Evolutionary conservation across 1,284 basidiomycete species (phyloP).

Genomic region (Pascua guehoae): DNA sequence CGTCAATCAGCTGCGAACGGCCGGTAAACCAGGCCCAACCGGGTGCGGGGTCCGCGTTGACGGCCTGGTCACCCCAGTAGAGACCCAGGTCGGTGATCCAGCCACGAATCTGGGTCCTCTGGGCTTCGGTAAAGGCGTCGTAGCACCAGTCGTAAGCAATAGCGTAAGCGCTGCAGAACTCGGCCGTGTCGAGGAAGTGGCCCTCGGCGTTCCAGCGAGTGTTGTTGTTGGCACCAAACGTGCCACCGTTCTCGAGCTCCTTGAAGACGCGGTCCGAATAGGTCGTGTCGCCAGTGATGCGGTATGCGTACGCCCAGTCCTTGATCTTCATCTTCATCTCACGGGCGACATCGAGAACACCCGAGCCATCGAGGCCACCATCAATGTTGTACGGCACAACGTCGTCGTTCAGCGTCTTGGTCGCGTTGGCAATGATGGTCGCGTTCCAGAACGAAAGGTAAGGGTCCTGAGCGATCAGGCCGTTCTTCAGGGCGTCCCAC

Average conservation of each 20-base stretch:
- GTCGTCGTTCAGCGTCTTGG: constrained; percentile 60
- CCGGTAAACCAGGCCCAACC: constrained; percentile 53
- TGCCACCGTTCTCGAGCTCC: constrained; percentile 56
- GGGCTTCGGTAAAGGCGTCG: constrained; percentile 71
- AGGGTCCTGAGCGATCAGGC: constrained; percentile 73
- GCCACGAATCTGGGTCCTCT: constrained; percentile 66
- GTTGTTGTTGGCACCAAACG: constrained; percentile 60
- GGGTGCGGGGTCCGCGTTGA: constrained; percentile 45
- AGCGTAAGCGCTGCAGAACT: constrained; percentile 79
- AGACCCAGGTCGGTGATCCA: constrained; percentile 80
- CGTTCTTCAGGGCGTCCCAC: constrained; percentile 73
- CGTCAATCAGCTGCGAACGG: constrained; percentile 45
- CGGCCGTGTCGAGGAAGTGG: constrained; percentile 94
- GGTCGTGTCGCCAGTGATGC: constrained; percentile 79
- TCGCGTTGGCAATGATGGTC: constrained; percentile 88
- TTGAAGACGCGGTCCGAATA: constrained; percentile 78
- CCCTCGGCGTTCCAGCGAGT: constrained; percentile 65
- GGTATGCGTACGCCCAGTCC: constrained; percentile 86
- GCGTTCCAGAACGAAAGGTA: constrained; percentile 87
- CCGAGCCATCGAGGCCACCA: constrained; percentile 63
- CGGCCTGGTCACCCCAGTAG: constrained; percentile 58
- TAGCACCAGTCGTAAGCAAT: constrained; percentile 95
- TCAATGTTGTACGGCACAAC: constrained; percentile 74
- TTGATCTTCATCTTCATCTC: constrained; percentile 87
- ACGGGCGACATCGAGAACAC: constrained; percentile 89